Conservation (phyloP, 331 rosid genomes). For the Malus hybrid region DNA sequence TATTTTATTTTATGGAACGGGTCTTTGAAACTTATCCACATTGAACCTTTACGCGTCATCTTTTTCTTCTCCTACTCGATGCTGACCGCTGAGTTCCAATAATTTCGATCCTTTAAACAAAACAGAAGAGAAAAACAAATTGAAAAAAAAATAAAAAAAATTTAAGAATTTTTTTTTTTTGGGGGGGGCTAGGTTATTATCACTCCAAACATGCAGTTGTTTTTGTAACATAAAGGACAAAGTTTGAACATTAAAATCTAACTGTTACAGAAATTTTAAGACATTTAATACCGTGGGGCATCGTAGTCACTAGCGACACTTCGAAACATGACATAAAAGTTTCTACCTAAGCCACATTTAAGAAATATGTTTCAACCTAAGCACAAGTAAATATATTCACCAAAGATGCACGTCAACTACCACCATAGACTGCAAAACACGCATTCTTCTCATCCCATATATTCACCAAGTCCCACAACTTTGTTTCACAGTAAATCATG, state of each 20-base stretch:
- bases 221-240: too few relatives aligned
- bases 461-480: not conserved
- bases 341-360: not conserved
- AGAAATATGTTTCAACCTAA: not conserved
- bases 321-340: not conserved
- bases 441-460: not conserved
- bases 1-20: too few relatives aligned
- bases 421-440: not conserved
- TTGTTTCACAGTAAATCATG: not conserved
- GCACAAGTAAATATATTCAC: not conserved
- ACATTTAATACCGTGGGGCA: not conserved
- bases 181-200: not conserved
- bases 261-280: too few relatives aligned
- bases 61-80: too few relatives aligned
- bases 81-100: not conserved
- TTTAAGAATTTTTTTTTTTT: not conserved
- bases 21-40: too few relatives aligned
- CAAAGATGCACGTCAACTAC: not conserved
- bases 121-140: not conserved
- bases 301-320: not conserved
- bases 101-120: too few relatives aligned
- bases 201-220: not conserved
- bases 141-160: not conserved
- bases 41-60: too few relatives aligned
- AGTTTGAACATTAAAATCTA: too few relatives aligned